Evolutionary conservation across 2,329 filamentous ascomycete species (phyloP).

Genomic region (Paraphaeosphaeria minitans): DNA sequence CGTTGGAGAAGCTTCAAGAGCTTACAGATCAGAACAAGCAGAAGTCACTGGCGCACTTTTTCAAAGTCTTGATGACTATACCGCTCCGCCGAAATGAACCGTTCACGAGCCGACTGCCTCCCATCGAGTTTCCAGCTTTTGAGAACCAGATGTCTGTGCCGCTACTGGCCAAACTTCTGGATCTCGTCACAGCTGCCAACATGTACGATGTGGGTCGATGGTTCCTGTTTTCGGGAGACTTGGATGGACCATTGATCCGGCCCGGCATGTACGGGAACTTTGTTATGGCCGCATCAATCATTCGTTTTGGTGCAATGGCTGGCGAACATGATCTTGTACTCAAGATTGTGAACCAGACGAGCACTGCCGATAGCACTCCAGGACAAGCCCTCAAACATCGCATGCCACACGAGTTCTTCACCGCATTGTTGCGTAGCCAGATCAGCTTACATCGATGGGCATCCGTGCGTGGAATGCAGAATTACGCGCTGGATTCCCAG

Average conservation of each 20-base stretch:
- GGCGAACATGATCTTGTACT: conserved; percentile 49
- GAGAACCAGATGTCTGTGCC: conserved; percentile 52
- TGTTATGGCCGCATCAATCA: conserved; percentile 57
- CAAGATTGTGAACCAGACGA: conserved; percentile 33
- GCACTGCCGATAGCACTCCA: conserved; percentile 22
- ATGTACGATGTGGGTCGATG: conserved; percentile 58
- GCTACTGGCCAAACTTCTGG: conserved; percentile 57
- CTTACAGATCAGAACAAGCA: conserved; percentile 53
- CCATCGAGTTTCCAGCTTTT: conserved; percentile 54
- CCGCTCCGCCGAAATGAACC: conserved; percentile 25
- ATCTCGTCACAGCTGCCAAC: conserved; percentile 54
- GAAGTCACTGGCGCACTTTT: conserved; percentile 50
- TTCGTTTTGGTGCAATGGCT: conserved; percentile 60
- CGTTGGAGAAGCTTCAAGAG: conserved; percentile 46
- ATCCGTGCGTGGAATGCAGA: conserved; percentile 46
- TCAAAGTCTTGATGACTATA: conserved; percentile 36
- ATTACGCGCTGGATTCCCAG: conserved; percentile 30
- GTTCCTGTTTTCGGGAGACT: conserved; percentile 58
- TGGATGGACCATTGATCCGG: conserved; percentile 61
- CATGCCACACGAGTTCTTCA: conserved; percentile 43
- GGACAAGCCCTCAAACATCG: conserved; percentile 30
- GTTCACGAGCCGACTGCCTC: conserved; percentile 32
- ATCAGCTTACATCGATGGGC: conserved; percentile 49
- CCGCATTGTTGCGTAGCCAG: conserved; percentile 51
- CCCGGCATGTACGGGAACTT: conserved; percentile 52